Conservation (phyloP, 805 yeast genomes). For the Candida railenensis region DNA sequence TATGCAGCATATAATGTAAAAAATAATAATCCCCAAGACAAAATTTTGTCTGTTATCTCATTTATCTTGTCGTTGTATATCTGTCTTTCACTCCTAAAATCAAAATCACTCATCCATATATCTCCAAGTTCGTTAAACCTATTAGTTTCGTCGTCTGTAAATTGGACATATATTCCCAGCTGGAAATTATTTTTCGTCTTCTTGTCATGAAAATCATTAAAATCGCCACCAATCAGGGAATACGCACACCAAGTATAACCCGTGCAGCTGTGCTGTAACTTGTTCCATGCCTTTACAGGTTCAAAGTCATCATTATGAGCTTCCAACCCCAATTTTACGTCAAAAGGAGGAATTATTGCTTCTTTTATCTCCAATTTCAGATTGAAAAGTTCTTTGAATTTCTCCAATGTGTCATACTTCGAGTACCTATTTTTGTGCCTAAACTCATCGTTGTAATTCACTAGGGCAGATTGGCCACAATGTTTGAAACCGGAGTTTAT, state of each 20-base stretch:
- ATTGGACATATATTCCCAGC: slow-evolving; percentile 22
- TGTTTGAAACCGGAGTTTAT: slow-evolving; percentile 68
- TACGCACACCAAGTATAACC: slow-evolving; percentile 35
- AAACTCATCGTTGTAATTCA: slow-evolving; percentile 24
- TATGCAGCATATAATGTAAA: background rate
- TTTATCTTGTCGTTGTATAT: background rate
- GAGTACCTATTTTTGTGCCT: slow-evolving; percentile 19
- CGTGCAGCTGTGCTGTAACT: slow-evolving; percentile 19
- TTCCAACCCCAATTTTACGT: slow-evolving; percentile 3
- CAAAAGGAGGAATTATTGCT: slow-evolving; percentile 27
- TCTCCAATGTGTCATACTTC: slow-evolving; percentile 15
- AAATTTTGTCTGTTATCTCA: background rate
- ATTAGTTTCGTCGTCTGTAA: slow-evolving; percentile 18
- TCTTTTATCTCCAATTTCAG: slow-evolving; percentile 16
- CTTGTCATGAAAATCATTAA: slow-evolving; percentile 21
- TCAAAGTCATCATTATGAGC: slow-evolving; percentile 18
- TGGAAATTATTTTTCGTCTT: slow-evolving; percentile 15
- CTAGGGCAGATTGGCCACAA: slow-evolving; percentile 35
- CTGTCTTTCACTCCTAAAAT: slow-evolving; percentile 7
- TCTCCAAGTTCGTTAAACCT: slow-evolving; percentile 23
- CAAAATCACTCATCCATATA: slow-evolving; percentile 23
- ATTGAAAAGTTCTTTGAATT: slow-evolving; percentile 26
- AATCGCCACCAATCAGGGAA: slow-evolving; percentile 19
- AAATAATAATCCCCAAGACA: too few species aligned
- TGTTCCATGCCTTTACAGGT: slow-evolving; percentile 21